Evolutionary conservation across 495 filamentous ascomycete species (phyloP).

Genomic region (Penicillium roqueforti): DNA sequence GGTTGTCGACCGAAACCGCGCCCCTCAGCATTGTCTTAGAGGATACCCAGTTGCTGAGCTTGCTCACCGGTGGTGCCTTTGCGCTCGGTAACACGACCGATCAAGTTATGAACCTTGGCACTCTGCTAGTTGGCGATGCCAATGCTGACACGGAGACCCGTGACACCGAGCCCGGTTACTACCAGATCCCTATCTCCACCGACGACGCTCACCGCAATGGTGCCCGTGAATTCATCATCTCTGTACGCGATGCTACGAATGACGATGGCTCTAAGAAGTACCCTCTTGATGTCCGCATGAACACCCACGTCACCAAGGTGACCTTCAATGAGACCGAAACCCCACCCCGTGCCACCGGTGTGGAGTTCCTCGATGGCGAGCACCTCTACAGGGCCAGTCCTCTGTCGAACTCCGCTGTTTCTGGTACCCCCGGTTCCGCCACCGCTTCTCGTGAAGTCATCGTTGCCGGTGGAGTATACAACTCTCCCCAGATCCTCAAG

Average conservation of each 20-base stretch:
- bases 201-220: constrained; percentile 46
- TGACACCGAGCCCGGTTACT: constrained; percentile 43
- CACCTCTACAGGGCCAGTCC: constrained; percentile 59
- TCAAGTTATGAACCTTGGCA: constrained; percentile 34
- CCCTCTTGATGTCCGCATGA: constrained; percentile 54
- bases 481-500: constrained; percentile 62
- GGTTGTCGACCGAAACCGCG: constrained; percentile 48
- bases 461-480: constrained; percentile 55
- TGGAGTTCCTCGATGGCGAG: constrained; percentile 59
- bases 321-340: constrained; percentile 43
- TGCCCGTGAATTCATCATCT: constrained; percentile 50
- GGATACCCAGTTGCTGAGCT: constrained; percentile 49
- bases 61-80: constrained; percentile 48
- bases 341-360: constrained; percentile 53
- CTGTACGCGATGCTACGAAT: constrained; percentile 47
- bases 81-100: constrained; percentile 45
- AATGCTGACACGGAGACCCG: constrained; percentile 43
- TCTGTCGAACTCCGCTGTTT: constrained; percentile 15
- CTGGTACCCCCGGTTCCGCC: constrained; percentile 43
- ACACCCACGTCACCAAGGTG: constrained; percentile 60
- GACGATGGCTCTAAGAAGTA: constrained; percentile 52
- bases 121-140: constrained; percentile 48
- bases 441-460: constrained; percentile 55
- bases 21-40: constrained; percentile 44
- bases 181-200: constrained; percentile 50